Evolutionary conservation across 1,284 basidiomycete species (phyloP).

Genomic region (Fomitopsis schrenkii): DNA sequence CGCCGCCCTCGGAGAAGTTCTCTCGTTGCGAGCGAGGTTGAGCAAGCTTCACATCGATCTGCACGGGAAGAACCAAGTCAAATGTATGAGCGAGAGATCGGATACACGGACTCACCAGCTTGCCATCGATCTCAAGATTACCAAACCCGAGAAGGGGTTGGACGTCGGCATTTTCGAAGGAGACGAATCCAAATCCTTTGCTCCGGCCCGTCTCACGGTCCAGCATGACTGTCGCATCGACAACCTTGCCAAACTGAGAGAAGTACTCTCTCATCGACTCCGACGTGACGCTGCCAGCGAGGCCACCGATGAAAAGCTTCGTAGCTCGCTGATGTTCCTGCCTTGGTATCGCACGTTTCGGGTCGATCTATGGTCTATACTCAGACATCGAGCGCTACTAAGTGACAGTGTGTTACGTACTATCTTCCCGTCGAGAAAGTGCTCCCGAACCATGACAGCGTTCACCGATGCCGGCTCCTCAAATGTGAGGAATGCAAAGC

Average conservation of each 20-base stretch:
- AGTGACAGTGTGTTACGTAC: slow-evolving; percentile 67
- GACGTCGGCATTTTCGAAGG: slow-evolving; percentile 88
- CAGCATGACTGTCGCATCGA: slow-evolving; percentile 98
- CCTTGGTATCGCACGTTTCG: slow-evolving; percentile 96
- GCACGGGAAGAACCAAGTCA: slow-evolving; percentile 8
- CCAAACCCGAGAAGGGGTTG: slow-evolving; percentile 82
- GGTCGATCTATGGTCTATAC: slow-evolving; percentile 77
- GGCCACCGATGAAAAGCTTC: slow-evolving; percentile 94
- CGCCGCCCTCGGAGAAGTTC: slow-evolving; percentile 35
- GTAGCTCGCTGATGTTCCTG: slow-evolving; percentile 90
- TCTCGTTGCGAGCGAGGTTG: slow-evolving; percentile 83
- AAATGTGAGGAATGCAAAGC: slow-evolving; percentile 95
- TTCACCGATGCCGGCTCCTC: slow-evolving; percentile 79
- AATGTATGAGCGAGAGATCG: not conserved
- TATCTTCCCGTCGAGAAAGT: slow-evolving; percentile 89
- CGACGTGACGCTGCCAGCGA: slow-evolving; percentile 88
- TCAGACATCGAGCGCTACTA: slow-evolving; percentile 1
- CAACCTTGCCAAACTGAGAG: slow-evolving; percentile 86
- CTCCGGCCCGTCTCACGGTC: slow-evolving; percentile 94
- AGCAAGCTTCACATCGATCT: slow-evolving; percentile 95
- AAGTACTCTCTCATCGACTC: slow-evolving; percentile 93
- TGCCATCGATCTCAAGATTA: slow-evolving; percentile 89
- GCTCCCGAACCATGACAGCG: slow-evolving; percentile 79
- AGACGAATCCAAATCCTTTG: slow-evolving; percentile 98
- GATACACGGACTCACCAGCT: slow-evolving; percentile 48